phyloP scores from a whole-genome alignment of 306 rosid genomes.

The Malus orientalis region DNA sequence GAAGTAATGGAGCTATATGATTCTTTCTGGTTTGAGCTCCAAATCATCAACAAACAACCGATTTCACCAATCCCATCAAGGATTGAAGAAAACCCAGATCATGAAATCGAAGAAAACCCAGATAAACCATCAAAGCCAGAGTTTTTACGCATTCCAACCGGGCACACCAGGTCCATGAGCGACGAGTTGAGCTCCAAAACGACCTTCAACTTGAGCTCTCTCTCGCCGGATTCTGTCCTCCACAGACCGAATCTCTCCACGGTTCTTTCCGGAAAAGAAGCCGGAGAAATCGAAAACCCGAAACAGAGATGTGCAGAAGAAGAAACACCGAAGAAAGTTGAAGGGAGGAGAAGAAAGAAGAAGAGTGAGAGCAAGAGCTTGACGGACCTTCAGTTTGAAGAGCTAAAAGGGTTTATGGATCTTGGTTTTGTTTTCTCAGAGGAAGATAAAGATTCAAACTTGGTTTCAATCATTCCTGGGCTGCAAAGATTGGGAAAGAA shows the following conservation, averaged over 20 bases:
- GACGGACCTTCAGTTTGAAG: slow-evolving; percentile 77
- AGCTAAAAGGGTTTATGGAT: slow-evolving; percentile 86
- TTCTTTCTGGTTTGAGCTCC: slow-evolving; percentile 53
- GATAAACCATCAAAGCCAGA: slow-evolving; percentile 20
- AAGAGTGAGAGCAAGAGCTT: slow-evolving; percentile 61
- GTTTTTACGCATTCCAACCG: slow-evolving; percentile 20
- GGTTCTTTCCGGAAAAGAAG: slow-evolving; percentile 45
- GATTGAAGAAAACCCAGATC: slow-evolving; percentile 24
- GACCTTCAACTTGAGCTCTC: slow-evolving; percentile 26
- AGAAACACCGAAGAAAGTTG: slow-evolving; percentile 11
- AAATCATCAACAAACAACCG: slow-evolving; percentile 23
- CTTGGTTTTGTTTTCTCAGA: slow-evolving; percentile 81
- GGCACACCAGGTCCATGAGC: slow-evolving; percentile 55
- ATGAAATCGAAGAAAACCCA: slow-evolving; percentile 6
- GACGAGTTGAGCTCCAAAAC: slow-evolving; percentile 47
- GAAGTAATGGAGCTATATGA: slow-evolving; percentile 46
- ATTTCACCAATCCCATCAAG: slow-evolving; percentile 15
- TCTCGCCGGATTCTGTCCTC: slow-evolving; percentile 46
- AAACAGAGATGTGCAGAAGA: neutral
- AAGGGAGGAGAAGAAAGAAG: slow-evolving; percentile 13
- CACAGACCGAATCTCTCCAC: slow-evolving; percentile 38
- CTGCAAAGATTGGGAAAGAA: slow-evolving; percentile 61
- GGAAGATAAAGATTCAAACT: slow-evolving; percentile 61
- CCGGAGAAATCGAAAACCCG: slow-evolving; percentile 18
- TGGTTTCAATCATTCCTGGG: slow-evolving; percentile 84